Evolutionary conservation across 768 basidiomycete genomes (phyloP).

Genomic region (Tulasnella sp.): DNA sequence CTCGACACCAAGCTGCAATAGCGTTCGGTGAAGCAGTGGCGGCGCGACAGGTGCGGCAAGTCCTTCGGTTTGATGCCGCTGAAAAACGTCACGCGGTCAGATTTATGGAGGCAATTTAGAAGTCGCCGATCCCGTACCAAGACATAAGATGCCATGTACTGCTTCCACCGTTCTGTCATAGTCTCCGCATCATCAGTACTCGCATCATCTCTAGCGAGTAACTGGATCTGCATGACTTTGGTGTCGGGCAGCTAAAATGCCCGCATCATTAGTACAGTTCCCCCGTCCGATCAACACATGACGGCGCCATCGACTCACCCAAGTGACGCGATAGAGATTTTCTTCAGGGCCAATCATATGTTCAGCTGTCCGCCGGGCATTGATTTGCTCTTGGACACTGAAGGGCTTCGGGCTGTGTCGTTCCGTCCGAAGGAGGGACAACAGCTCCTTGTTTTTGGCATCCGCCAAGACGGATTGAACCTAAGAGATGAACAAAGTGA

Average conservation of each 20-base stretch:
- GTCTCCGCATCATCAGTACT: conserved; percentile 32
- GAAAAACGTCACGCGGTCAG: not conserved
- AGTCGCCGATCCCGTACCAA: conserved; percentile 21
- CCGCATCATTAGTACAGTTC: not conserved
- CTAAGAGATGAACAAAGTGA: conserved; percentile 43
- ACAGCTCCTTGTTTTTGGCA: conserved; percentile 75
- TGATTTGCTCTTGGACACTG: conserved; percentile 27
- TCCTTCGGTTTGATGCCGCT: conserved; percentile 28
- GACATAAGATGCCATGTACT: conserved; percentile 32
- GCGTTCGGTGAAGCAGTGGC: conserved; percentile 24
- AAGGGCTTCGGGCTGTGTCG: conserved; percentile 29
- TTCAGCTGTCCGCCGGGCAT: conserved; percentile 32
- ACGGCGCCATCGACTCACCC: conserved; percentile 22
- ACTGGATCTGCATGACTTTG: conserved; percentile 27
- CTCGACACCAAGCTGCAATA: not conserved
- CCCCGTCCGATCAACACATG: not conserved
- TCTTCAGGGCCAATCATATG: conserved; percentile 29
- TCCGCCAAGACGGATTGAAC: conserved; percentile 81
- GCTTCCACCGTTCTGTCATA: conserved; percentile 29
- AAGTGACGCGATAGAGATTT: conserved; percentile 33
- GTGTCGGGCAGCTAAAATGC: conserved; percentile 21
- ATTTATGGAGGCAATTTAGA: not conserved
- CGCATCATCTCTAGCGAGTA: conserved; percentile 32
- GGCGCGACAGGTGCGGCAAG: conserved; percentile 27
- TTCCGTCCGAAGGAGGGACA: conserved; percentile 57